phyloP scores from a whole-genome alignment of 306 rosid species.

The Dalbergia cochinchinensis region DNA sequence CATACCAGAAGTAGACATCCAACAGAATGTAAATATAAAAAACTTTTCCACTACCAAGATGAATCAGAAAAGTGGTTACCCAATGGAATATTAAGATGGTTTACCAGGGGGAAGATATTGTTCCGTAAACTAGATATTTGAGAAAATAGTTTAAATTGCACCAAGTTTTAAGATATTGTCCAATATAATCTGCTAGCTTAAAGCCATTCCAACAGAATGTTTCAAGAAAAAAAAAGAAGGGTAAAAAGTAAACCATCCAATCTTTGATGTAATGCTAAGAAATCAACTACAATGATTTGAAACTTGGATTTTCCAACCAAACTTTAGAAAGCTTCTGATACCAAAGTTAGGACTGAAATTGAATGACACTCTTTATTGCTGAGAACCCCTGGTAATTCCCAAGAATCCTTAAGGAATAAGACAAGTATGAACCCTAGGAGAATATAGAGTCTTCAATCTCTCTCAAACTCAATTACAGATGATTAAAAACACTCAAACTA shows the following conservation, averaged over 20 bases:
- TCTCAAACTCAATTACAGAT: too few relatives aligned
- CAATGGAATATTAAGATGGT: slow-evolving; percentile 13
- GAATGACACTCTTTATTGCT: too few relatives aligned
- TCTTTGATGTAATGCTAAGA: slow-evolving; percentile 1
- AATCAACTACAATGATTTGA: slow-evolving; percentile 20
- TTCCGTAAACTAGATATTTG: background rate
- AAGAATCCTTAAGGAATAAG: too few relatives aligned
- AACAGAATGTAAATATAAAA: slow-evolving; percentile 19
- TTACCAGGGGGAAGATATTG: background rate
- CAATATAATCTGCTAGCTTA: background rate
- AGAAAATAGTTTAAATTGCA: slow-evolving; percentile 22
- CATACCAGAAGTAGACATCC: slow-evolving; percentile 38
- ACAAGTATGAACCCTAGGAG: too few relatives aligned
- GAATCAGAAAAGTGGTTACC: slow-evolving; percentile 1
- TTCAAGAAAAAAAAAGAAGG: slow-evolving; percentile 5
- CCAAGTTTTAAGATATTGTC: slow-evolving; percentile 3
- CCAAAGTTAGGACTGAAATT: too few relatives aligned
- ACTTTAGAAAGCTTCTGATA: too few relatives aligned
- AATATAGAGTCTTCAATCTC: too few relatives aligned
- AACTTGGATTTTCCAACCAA: background rate
- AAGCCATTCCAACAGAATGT: background rate
- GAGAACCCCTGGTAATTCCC: too few relatives aligned
- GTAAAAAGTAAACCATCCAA: background rate
- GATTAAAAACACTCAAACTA: too few relatives aligned
- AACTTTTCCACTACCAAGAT: slow-evolving; percentile 8